Base-by-base conservation (phyloP, 1,139 yeast species). In the Magnusiomyces suaveolens region DNA sequence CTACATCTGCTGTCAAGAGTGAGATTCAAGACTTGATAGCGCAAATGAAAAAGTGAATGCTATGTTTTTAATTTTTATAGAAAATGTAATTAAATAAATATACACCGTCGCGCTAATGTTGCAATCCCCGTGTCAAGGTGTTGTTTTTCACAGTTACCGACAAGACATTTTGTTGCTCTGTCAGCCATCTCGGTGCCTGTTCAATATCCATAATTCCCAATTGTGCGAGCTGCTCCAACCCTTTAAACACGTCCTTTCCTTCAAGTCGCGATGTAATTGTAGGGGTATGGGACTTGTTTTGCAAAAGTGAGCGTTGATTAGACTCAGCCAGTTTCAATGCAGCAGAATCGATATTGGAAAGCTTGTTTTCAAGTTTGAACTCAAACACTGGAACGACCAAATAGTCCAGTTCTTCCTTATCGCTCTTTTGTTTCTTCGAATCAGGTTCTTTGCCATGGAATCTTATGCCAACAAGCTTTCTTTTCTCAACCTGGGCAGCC, bases 191-290 rank as follows among this genome's bases (percentile, higher is more conserved):
- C 0, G 96, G 96, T 32, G 86, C 69, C 0, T 64, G 72, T 18
- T 72, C 69, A 0, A 86, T 79, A 61, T 85, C 77, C 1, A 83
- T 64, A 0, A 76, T 63, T 49, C 78, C 80, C 18, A 71, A 62
- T 2, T 73, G 81, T n/a, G 89, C 80, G 41, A 87, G 71, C 61
- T 85, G 83, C 65, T 86, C 89, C 46, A 88, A 63, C 0, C 96
- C 96, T 1, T 81, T 95, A 75, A 83, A 86, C 1, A 88, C 79
- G 65, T 88, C 95, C n/a, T 73, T 70, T 0, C 96, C 96, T 2
- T 76, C 72, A 3, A 87, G 66, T 56, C 77, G 75, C 29, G 87
- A 57, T 24, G 73, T 75, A 1, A 86, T 69, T 1, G 49, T 44
- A 8, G 57, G 56, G n/a, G n/a, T n/a, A n/a, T n/a, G n/a, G n/a